Evolutionary conservation across 2,329 filamentous ascomycete species (phyloP).

Genomic region (Nakataea oryzae): DNA sequence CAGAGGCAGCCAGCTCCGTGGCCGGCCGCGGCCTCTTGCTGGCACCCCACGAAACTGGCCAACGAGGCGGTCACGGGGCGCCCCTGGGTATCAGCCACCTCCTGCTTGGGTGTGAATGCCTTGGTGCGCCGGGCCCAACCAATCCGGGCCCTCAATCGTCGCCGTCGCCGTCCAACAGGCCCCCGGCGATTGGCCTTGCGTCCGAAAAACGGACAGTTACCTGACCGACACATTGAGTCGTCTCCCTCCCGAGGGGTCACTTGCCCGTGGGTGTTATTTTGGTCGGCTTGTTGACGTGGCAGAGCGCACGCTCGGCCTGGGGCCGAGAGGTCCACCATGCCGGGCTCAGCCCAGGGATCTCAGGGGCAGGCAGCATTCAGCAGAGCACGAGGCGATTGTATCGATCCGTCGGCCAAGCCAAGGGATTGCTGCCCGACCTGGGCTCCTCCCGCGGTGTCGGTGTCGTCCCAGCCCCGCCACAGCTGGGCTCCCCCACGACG

Average conservation of each 20-base stretch:
- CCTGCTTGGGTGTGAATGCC: background rate
- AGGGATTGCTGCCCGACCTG: background rate
- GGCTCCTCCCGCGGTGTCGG: background rate
- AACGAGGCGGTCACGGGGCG: background rate
- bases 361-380: background rate
- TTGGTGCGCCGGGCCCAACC: background rate
- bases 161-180: background rate
- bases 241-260: background rate
- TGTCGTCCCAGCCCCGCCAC: background rate
- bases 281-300: background rate
- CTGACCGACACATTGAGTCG: background rate
- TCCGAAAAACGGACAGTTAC: background rate
- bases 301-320: background rate
- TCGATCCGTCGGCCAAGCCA: background rate
- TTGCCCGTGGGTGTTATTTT: background rate
- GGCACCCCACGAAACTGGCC: background rate
- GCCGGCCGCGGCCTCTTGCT: background rate
- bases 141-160: background rate
- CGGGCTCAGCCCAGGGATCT: background rate
- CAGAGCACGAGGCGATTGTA: too few species aligned
- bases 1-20: background rate
- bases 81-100: background rate
- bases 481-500: too few species aligned
- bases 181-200: background rate
- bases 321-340: background rate